Evolutionary conservation across 805 yeast species (phyloP), one percentile per base, ranked within the genome.

Genomic region (Candida manassasensis): DNA sequence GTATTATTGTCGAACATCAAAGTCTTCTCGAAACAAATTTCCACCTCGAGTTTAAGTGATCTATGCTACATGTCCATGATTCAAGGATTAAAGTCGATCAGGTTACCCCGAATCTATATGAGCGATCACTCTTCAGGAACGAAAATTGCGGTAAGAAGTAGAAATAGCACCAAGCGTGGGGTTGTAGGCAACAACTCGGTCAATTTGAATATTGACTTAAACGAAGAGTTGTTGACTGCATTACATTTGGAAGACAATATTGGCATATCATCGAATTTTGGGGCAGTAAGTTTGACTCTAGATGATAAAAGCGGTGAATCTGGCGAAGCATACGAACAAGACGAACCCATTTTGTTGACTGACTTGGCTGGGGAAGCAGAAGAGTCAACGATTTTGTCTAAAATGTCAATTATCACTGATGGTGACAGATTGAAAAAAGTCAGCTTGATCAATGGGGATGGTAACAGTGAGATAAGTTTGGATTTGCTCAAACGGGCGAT

Each of bases 321-420:
- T 16, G 44, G 11, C 6, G 27, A 21, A 13, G 19, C 22, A 21
- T 4, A 7, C 7, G 29, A 22, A 13, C 24, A 21, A 10, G 32
- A 19, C 2, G 35, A 32, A 32, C 22, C 73, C 1, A 63, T 77
- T 0, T 48, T 85, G 11, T 54, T 87, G 31, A 79, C 84, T 1
- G 96, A 87, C 52, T 49, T 85, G 27, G 94, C 86, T 53, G 94
- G 94, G 10, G 90, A 83, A 41, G 82, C 88, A 4, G 96, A 87
- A 55, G 94, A 86, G 49, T 50, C 64, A 9, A 68, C 79, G 21
- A 68, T 81, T 3, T 59, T 58, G 29, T 75, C 84, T 28, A 69
- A 77, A 13, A 59, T 85, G 11, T 59, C 67, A 15, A 67, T 77
- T 1, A 66, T 79, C 11, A 47, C 54, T 4, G 50, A 47, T 30